These are phyloP conservation scores for Fusarium sororula DNA, from an alignment of 2,329 filamentous ascomycete genomes.

Conservation along the genomic window DNA sequence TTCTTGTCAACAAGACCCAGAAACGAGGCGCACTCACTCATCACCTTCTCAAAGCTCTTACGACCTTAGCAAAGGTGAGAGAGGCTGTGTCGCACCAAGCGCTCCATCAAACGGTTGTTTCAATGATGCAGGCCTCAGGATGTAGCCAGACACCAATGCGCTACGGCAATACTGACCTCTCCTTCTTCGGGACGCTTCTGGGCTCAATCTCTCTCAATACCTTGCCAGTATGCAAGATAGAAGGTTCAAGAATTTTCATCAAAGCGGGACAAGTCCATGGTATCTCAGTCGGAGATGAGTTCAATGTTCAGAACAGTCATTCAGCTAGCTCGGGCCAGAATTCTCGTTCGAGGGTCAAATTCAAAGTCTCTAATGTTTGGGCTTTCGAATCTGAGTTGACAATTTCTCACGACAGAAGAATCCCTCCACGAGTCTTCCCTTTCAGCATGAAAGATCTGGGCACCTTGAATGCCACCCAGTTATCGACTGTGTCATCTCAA, in stretches of 20 bases:
- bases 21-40: background rate
- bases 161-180: background rate
- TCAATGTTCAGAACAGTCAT: rapidly evolving
- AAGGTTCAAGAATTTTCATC: background rate
- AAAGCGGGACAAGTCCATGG: background rate
- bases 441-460: background rate
- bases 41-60: background rate
- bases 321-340: rapidly evolving
- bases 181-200: background rate
- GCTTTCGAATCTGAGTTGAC: background rate
- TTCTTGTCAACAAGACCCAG: background rate
- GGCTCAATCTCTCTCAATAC: rapidly evolving
- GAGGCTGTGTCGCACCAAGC: background rate
- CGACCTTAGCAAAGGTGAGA: rapidly evolving
- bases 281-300: background rate
- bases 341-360: background rate
- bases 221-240: background rate
- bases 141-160: background rate
- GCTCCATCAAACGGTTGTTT: background rate
- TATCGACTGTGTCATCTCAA: background rate
- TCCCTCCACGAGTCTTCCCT: rapidly evolving
- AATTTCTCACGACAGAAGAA: rapidly evolving
- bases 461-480: rapidly evolving
- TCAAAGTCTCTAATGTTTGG: background rate
- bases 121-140: background rate